phyloP scores from a whole-genome alignment of 208 protist genomes.

The Crithidia brevicula region DNA sequence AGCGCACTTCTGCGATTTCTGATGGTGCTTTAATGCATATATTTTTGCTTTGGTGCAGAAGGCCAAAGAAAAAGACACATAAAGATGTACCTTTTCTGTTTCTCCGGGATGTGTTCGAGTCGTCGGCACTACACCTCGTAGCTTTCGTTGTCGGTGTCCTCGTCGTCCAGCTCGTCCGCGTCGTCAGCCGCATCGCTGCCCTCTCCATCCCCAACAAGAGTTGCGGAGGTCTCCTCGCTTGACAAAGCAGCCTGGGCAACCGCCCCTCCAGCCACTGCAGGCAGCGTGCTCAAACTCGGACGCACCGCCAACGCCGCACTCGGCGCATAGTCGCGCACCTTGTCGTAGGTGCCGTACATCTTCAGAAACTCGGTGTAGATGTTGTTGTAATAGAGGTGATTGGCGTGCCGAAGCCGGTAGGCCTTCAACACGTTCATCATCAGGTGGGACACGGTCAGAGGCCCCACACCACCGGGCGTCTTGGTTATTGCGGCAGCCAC shows the following conservation, averaged over 20 bases:
- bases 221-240: not conserved
- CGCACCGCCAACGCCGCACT: slow-evolving; percentile 10
- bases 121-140: slow-evolving; percentile 43
- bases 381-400: slow-evolving; percentile 45
- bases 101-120: no score
- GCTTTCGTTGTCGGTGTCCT: slow-evolving; percentile 46
- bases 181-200: not conserved
- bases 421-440: slow-evolving; percentile 91
- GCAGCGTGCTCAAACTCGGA: not conserved
- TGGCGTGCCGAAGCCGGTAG: slow-evolving; percentile 40
- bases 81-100: not conserved
- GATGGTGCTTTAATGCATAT: no score
- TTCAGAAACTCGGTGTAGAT: slow-evolving; percentile 54
- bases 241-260: not conserved
- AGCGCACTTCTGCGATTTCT: no score
- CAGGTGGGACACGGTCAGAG: slow-evolving; percentile 94
- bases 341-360: slow-evolving; percentile 44
- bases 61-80: not conserved
- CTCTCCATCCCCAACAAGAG: not conserved
- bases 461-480: slow-evolving; percentile 97
- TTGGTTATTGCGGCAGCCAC: slow-evolving; percentile 91
- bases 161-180: slow-evolving; percentile 23
- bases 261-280: not conserved
- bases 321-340: slow-evolving; percentile 16
- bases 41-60: no score